phyloP scores from a whole-genome alignment of 2,329 filamentous ascomycete species.

The Podosphaera xanthii region DNA sequence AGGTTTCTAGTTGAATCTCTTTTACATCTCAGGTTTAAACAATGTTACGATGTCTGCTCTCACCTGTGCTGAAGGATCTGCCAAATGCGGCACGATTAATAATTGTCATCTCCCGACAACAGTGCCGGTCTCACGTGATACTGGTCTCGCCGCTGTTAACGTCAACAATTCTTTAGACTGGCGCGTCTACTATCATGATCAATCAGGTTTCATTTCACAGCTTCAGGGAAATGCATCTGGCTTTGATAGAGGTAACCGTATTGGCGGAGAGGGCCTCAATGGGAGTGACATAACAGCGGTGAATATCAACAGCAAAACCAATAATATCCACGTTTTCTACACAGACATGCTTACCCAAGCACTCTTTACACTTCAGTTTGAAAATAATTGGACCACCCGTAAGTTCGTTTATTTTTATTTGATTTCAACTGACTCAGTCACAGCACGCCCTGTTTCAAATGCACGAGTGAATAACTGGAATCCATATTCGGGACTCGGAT shows the following conservation, averaged over 20 bases:
- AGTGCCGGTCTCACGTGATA: conserved; percentile 5
- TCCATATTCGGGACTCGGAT: conserved; percentile 7
- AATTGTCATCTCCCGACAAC: conserved; percentile 5
- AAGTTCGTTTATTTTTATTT: not conserved
- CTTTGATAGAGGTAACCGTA: conserved; percentile 6
- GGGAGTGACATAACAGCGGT: conserved; percentile 7
- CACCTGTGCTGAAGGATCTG: conserved; percentile 6
- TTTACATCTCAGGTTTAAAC: conserved; percentile 8
- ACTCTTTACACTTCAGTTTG: conserved; percentile 7
- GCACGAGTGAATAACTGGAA: conserved; percentile 5
- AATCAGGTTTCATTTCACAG: conserved; percentile 6
- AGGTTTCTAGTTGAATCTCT: conserved; percentile 6
- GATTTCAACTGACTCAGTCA: not conserved
- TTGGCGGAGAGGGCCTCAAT: conserved; percentile 8
- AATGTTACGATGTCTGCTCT: conserved; percentile 8
- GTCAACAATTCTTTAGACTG: conserved; percentile 9
- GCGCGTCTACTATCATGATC: conserved; percentile 9
- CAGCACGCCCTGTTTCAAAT: conserved; percentile 3
- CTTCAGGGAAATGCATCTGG: conserved; percentile 7
- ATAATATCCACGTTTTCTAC: conserved; percentile 10
- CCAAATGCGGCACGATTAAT: conserved; percentile 6
- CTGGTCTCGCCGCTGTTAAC: conserved; percentile 8
- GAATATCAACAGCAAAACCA: conserved; percentile 8
- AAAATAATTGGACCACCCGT: conserved; percentile 8
- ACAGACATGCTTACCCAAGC: conserved; percentile 5